phyloP scores from a whole-genome alignment of 75 land plant genomes.

The Selaginella moellendorffii region DNA sequence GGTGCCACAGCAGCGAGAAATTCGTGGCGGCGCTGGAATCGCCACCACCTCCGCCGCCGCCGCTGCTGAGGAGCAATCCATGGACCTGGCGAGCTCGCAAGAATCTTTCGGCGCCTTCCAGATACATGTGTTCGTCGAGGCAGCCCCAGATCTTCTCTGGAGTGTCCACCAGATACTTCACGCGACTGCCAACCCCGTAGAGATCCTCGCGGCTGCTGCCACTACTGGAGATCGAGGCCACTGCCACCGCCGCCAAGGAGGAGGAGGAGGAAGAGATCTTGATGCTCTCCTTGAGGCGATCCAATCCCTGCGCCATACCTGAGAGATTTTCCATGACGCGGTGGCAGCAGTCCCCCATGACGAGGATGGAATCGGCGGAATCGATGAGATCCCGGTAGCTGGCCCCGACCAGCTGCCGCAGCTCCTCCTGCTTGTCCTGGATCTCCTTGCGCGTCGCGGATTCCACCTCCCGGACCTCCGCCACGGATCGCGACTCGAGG shows the following conservation, averaged over 20 bases:
- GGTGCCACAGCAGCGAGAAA: constrained; percentile 50
- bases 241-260: constrained; percentile 14
- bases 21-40: constrained; percentile 17
- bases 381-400: constrained; percentile 97
- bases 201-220: constrained; percentile 28
- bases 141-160: constrained; percentile 99
- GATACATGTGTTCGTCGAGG: constrained; percentile 88
- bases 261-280: constrained; percentile 13
- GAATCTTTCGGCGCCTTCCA: constrained; percentile 73
- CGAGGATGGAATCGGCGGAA: constrained; percentile 87
- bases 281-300: constrained; percentile 28
- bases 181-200: constrained; percentile 60
- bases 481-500: constrained; percentile 64
- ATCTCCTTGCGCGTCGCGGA: constrained; percentile 53
- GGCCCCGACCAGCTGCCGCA: constrained; percentile 79
- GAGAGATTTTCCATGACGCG: constrained; percentile 51
- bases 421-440: constrained; percentile 69
- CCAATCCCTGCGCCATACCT: constrained; percentile 34
- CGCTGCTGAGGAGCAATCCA: constrained; percentile 16
- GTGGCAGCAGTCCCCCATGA: constrained; percentile 47
- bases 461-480: constrained; percentile 85
- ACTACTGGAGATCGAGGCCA: neutral
- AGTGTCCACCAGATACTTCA: constrained; percentile 91
- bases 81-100: constrained; percentile 67
- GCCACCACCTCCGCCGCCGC: constrained; percentile 12